Evolutionary conservation across 768 basidiomycete species (phyloP).

Genomic region (Stropharia rugosoannulata): DNA sequence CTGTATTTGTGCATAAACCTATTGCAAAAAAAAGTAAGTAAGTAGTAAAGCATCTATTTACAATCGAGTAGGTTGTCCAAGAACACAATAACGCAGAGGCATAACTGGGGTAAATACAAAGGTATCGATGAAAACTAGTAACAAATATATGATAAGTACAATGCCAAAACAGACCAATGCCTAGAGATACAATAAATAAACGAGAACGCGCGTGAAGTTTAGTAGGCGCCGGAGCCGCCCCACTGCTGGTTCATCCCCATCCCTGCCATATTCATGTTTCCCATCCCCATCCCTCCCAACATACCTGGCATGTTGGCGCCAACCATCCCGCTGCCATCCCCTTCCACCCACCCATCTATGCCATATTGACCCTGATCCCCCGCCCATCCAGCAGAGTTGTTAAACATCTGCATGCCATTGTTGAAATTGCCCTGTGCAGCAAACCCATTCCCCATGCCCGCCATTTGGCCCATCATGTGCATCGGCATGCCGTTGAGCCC

Average conservation of each 20-base stretch:
- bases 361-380: constrained; percentile 15
- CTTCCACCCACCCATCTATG: constrained; percentile 20
- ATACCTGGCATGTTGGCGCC: constrained; percentile 13
- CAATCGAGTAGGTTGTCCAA: neutral
- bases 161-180: neutral
- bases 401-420: constrained; percentile 3
- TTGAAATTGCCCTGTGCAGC: constrained; percentile 18
- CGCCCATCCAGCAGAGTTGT: constrained; percentile 13
- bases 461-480: constrained; percentile 27
- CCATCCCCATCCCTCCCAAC: constrained; percentile 19
- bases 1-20: too few species aligned
- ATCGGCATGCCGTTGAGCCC: constrained; percentile 16
- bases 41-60: too few species aligned
- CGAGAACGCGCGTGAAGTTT: constrained; percentile 1
- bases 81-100: neutral
- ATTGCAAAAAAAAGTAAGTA: too few species aligned
- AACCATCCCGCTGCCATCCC: constrained; percentile 23
- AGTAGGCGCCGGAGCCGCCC: constrained; percentile 18
- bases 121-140: constrained; percentile 1
- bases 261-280: constrained; percentile 17
- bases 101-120: neutral
- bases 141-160: neutral
- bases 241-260: constrained; percentile 20
- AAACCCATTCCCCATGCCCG: constrained; percentile 29
- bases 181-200: neutral